phyloP scores from a whole-genome alignment of 306 rosid genomes.

The Lupinus albus region DNA sequence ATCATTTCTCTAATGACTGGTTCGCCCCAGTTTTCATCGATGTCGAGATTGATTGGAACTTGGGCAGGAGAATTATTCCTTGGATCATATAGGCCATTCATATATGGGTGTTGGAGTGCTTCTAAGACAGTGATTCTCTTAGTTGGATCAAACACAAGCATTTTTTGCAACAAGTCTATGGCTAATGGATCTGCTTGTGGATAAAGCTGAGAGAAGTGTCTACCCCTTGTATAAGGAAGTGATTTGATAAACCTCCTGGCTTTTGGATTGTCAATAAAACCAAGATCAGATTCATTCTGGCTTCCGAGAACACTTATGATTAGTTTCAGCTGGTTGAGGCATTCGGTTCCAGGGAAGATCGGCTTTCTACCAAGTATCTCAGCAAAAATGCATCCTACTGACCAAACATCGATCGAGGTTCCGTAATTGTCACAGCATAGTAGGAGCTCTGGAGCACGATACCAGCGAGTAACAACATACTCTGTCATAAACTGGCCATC shows the following conservation, averaged over 20 bases:
- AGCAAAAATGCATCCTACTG: slow-evolving; percentile 92
- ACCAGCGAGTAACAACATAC: slow-evolving; percentile 93
- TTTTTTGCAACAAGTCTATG: slow-evolving; percentile 75
- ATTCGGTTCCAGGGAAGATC: slow-evolving; percentile 77
- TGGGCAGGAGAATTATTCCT: slow-evolving; percentile 55
- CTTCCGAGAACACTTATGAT: slow-evolving; percentile 78
- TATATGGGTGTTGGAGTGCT: slow-evolving; percentile 87
- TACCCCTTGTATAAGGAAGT: slow-evolving; percentile 61
- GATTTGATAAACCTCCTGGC: slow-evolving; percentile 64
- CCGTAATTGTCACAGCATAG: slow-evolving; percentile 81
- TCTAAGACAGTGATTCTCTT: slow-evolving; percentile 73
- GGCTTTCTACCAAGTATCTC: slow-evolving; percentile 90
- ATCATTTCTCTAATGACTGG: slow-evolving; percentile 75
- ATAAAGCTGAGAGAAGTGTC: slow-evolving; percentile 58
- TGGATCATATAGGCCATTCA: slow-evolving; percentile 69
- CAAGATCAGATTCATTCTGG: slow-evolving; percentile 60
- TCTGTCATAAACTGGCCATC: slow-evolving; percentile 81
- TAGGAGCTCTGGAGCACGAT: slow-evolving; percentile 92
- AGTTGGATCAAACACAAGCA: slow-evolving; percentile 83
- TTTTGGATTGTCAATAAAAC: slow-evolving; percentile 66
- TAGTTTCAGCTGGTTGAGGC: slow-evolving; percentile 75
- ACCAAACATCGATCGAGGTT: slow-evolving; percentile 89
- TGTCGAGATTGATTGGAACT: slow-evolving; percentile 68
- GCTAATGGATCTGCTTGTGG: slow-evolving; percentile 84
- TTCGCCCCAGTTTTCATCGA: slow-evolving; percentile 61